Percentiles rank a stretch among this genome's conserved stretches.
These are phyloP conservation scores for Labyrinthula sp. DNA, from an alignment of 352 stramenopile genomes.

Conservation along the genomic window DNA sequence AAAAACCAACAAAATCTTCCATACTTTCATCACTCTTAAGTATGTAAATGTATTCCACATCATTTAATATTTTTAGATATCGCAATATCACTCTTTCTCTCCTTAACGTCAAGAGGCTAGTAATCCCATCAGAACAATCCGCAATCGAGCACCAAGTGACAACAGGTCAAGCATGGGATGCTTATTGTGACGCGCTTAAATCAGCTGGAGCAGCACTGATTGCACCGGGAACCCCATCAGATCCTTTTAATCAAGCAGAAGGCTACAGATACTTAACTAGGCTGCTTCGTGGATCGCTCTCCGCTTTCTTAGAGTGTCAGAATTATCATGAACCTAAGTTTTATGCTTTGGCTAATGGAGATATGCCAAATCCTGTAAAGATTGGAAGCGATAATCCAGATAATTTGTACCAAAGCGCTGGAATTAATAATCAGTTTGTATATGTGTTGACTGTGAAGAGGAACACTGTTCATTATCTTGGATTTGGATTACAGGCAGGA, in stretches of 20 bases:
- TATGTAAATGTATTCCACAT: too few species aligned
- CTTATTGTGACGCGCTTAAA: slow-evolving; percentile 25
- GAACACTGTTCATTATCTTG: slow-evolving; percentile 5
- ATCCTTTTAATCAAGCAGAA: slow-evolving; percentile 22
- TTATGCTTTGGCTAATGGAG: slow-evolving; percentile 15
- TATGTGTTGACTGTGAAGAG: slow-evolving; percentile 1
- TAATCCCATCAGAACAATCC: slow-evolving; percentile 1
- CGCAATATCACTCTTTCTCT: too few species aligned
- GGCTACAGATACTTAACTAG: slow-evolving; percentile 19
- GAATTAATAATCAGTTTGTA: slow-evolving; percentile 11
- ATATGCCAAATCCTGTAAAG: slow-evolving; percentile 2
- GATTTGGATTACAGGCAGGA: slow-evolving; percentile 21
- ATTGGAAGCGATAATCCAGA: slow-evolving; percentile 24
- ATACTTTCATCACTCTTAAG: too few species aligned
- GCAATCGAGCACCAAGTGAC: slow-evolving; percentile 2
- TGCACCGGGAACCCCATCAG: slow-evolving; percentile 10
- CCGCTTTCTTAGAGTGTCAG: slow-evolving; percentile 12
- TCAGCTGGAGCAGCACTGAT: slow-evolving; percentile 12
- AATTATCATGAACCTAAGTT: slow-evolving; percentile 5
- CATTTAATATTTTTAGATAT: too few species aligned
- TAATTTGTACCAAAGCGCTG: slow-evolving; percentile 23
- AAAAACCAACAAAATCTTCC: too few species aligned
- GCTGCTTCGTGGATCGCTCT: slow-evolving; percentile 13
- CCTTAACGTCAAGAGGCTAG: too few species aligned
- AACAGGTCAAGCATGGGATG: slow-evolving; percentile 21